Conservation (phyloP, 2,329 filamentous ascomycete genomes). For the Aschersonia sp. region DNA sequence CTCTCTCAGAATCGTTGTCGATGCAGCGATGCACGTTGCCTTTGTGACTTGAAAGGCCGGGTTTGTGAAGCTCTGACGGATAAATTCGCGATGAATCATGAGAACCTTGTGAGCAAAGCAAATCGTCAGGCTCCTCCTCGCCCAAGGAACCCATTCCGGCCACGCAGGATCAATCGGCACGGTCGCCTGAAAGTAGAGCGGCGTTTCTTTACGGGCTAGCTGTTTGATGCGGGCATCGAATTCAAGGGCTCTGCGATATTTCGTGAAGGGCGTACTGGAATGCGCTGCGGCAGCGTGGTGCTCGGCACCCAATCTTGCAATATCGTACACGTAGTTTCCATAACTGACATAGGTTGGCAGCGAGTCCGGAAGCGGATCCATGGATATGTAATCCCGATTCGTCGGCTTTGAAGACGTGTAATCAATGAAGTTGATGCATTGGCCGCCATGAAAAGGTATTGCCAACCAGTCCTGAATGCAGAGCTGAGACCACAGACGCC, state of each 20-base stretch:
- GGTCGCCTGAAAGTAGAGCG: conserved; percentile 13
- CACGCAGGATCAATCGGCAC: conserved; percentile 13
- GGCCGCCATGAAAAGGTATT: not conserved
- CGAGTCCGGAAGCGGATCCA: not conserved
- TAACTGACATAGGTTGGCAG: conserved; percentile 11
- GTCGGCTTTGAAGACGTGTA: conserved; percentile 1
- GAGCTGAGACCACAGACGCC: conserved; percentile 20
- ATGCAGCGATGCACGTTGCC: conserved; percentile 20
- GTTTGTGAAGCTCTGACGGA: conserved; percentile 19
- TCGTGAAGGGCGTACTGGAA: conserved; percentile 16
- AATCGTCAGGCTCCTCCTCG: conserved; percentile 20
- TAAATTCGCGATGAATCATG: conserved; percentile 23
- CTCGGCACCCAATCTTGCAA: conserved; percentile 18
- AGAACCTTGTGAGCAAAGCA: conserved; percentile 24
- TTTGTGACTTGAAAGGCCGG: conserved; percentile 17
- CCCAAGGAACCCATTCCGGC: conserved; percentile 17
- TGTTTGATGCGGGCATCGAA: conserved; percentile 18
- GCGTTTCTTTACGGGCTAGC: conserved; percentile 15
- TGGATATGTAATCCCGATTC: conserved; percentile 1
- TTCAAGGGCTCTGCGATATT: conserved; percentile 19
- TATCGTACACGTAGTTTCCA: conserved; percentile 14
- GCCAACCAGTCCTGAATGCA: conserved; percentile 22
- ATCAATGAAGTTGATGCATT: conserved; percentile 1
- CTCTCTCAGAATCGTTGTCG: conserved; percentile 22
- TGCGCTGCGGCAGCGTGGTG: conserved; percentile 16